Conservation (phyloP, 148 eudicot species). For the Amaranthus cruentus region DNA sequence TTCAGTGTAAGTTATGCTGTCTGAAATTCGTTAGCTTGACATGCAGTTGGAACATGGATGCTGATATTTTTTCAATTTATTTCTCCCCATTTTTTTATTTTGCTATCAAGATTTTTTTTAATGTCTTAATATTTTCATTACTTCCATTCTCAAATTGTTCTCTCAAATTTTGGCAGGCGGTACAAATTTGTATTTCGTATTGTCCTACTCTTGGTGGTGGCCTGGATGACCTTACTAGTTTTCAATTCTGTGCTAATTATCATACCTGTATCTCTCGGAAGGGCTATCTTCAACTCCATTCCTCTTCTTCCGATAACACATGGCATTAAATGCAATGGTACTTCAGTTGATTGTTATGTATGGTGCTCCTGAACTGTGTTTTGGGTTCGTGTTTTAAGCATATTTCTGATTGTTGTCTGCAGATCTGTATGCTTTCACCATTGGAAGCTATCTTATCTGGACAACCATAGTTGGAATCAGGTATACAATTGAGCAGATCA, state of each 20-base stretch:
- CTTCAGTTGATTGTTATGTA: constrained; percentile 12
- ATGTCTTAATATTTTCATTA: not conserved
- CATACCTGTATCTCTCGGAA: constrained; percentile 81
- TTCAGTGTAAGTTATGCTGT: constrained; percentile 61
- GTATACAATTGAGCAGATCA: constrained; percentile 68
- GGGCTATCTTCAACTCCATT: constrained; percentile 69
- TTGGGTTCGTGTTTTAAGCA: not conserved
- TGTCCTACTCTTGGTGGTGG: constrained; percentile 74
- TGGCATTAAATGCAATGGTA: constrained; percentile 95
- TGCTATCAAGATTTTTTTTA: not conserved
- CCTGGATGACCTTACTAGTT: constrained; percentile 95
- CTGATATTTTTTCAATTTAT: too few relatives aligned
- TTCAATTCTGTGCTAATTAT: constrained; percentile 71
- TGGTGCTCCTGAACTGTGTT: not conserved
- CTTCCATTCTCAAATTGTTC: not conserved
- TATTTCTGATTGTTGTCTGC: constrained; percentile 2
- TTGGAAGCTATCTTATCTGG: constrained; percentile 97
- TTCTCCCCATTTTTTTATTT: not conserved
- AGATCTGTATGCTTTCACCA: constrained; percentile 92
- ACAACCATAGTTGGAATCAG: constrained; percentile 80
- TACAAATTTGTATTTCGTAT: constrained; percentile 78
- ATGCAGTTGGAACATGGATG: not conserved
- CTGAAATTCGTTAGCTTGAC: not conserved
- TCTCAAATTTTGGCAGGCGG: constrained; percentile 39
- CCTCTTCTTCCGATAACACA: constrained; percentile 90